phyloP scores from a whole-genome alignment of 2,329 filamentous ascomycete genomes.

The Aciculosporium take region DNA sequence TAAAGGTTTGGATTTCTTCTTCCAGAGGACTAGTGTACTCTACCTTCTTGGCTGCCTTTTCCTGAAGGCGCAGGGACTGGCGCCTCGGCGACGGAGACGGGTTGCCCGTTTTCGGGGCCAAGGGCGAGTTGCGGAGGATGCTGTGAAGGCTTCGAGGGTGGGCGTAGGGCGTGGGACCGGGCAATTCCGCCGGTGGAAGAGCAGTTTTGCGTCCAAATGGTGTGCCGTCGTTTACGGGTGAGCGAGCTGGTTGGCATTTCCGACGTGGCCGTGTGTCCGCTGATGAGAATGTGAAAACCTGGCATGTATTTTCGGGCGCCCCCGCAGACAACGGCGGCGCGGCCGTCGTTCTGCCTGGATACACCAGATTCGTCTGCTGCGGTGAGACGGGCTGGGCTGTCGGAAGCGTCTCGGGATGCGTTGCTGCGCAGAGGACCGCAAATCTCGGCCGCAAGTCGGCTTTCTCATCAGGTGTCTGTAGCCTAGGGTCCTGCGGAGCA shows the following conservation, averaged over 20 bases:
- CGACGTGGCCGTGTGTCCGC: constrained; percentile 15
- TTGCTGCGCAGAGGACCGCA: constrained; percentile 30
- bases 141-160: constrained; percentile 45
- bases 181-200: neutral
- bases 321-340: constrained; percentile 44
- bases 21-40: constrained; percentile 49
- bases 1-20: constrained; percentile 49
- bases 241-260: neutral
- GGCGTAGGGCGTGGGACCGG: constrained; percentile 31
- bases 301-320: constrained; percentile 26
- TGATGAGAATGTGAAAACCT: constrained; percentile 32
- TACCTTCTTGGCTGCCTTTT: constrained; percentile 41
- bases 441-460: constrained; percentile 19
- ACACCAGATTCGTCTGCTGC: constrained; percentile 28
- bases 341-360: constrained; percentile 44
- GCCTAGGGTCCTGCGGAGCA: constrained; percentile 20
- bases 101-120: constrained; percentile 36
- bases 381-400: constrained; percentile 38
- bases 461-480: constrained; percentile 17
- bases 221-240: constrained; percentile 9
- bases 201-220: constrained; percentile 6
- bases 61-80: constrained; percentile 38
- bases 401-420: constrained; percentile 39
- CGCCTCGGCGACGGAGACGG: constrained; percentile 39
- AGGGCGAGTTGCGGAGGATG: constrained; percentile 52